phyloP scores from a whole-genome alignment of 2,329 filamentous ascomycete species.

The Colletotrichum musicola region DNA sequence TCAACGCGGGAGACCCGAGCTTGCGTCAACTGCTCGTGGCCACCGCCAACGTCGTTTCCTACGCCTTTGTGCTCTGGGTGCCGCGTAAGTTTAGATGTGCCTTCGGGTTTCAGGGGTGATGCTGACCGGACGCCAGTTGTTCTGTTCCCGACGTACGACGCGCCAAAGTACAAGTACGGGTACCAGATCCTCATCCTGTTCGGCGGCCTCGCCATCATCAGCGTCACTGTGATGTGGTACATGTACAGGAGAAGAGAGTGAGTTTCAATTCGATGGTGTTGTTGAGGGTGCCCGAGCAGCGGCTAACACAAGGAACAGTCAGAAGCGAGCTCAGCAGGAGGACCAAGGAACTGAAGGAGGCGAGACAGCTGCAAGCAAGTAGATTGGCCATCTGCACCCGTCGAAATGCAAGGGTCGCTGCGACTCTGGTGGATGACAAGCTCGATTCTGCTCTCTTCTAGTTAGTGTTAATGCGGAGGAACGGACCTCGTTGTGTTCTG shows the following conservation, averaged over 20 bases:
- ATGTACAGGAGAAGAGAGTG: constrained; percentile 30
- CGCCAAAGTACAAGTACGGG: constrained; percentile 50
- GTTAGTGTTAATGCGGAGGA: too few relatives aligned
- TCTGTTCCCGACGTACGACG: constrained; percentile 50
- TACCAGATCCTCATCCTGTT: constrained; percentile 51
- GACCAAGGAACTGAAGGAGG: neutral
- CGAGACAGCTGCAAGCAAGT: neutral
- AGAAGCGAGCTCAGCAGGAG: constrained; percentile 1
- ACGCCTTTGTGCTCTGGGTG: constrained; percentile 31
- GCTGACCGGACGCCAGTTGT: constrained; percentile 40
- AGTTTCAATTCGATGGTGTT: neutral
- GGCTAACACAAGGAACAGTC: neutral
- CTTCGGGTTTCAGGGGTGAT: neutral
- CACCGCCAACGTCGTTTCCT: constrained; percentile 25
- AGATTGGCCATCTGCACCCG: too few relatives aligned
- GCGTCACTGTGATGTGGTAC: constrained; percentile 26
- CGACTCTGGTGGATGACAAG: too few relatives aligned
- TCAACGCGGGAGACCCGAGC: constrained; percentile 25
- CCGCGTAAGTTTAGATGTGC: neutral
- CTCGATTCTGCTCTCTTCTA: too few relatives aligned
- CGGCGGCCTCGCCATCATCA: constrained; percentile 45
- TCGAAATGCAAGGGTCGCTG: neutral
- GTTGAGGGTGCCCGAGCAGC: fast-evolving
- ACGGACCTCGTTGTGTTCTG: too few relatives aligned
- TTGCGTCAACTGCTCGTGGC: constrained; percentile 17